These are phyloP conservation scores for Paratinospora sagittata DNA, from an alignment of 164 flowering plant species.

Conservation along the genomic window DNA sequence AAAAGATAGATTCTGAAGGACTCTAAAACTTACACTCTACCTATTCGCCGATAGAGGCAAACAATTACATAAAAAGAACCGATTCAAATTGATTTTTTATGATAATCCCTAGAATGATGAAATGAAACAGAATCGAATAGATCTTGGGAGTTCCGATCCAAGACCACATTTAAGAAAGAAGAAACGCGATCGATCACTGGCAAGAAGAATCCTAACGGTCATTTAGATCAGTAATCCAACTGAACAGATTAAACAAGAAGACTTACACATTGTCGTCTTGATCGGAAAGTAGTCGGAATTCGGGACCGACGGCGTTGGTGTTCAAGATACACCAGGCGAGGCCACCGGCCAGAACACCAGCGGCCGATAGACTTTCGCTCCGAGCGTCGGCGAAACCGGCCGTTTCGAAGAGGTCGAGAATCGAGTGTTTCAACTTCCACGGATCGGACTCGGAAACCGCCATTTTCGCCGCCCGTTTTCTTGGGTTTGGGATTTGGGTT, in stretches of 20 bases:
- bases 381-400: slow-evolving; percentile 17
- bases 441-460: slow-evolving; percentile 10
- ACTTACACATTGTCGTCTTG: slow-evolving; percentile 17
- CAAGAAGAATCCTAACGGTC: background rate
- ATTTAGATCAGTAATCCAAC: background rate
- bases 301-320: slow-evolving; percentile 1
- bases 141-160: background rate
- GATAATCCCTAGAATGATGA: background rate
- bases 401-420: slow-evolving; percentile 17
- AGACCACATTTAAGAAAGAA: background rate
- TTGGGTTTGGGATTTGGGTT: too few species aligned
- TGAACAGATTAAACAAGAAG: background rate
- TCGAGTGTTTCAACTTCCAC: background rate
- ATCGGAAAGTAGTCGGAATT: slow-evolving; percentile 8
- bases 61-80: too few species aligned
- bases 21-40: too few species aligned
- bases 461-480: background rate
- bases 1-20: too few species aligned
- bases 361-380: slow-evolving; percentile 1
- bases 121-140: background rate
- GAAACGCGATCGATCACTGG: too few species aligned
- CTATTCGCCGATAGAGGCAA: too few species aligned
- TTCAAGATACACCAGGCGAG: slow-evolving; percentile 18
- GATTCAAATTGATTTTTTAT: too few species aligned
- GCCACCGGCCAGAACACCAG: slow-evolving; percentile 15